Conservation (phyloP, 163 green algal species). For the Trebouxiophyceae sp. region DNA sequence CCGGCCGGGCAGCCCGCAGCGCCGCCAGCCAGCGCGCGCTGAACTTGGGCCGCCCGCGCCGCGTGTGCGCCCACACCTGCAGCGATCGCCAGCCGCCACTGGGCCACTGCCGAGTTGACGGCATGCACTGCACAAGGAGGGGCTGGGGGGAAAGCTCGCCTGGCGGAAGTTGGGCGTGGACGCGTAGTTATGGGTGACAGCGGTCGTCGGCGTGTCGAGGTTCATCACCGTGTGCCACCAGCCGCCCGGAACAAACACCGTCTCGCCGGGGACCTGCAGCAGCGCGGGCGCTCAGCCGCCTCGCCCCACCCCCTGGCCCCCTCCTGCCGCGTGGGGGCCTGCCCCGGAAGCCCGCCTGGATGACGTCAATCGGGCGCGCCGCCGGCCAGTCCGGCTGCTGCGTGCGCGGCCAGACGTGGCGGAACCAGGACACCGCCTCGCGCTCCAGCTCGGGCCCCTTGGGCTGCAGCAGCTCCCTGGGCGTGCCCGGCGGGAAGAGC, state of each 20-base stretch:
- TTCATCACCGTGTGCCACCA: conserved; percentile 93
- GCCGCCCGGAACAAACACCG: conserved; percentile 77
- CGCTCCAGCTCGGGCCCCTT: conserved; percentile 59
- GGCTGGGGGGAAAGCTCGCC: conserved; percentile 13
- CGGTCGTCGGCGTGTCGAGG: conserved; percentile 62
- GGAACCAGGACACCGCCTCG: conserved; percentile 79
- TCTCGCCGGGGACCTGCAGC: conserved; percentile 69
- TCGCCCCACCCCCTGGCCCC: too few species aligned
- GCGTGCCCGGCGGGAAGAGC: conserved; percentile 56
- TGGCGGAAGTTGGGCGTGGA: conserved; percentile 55
- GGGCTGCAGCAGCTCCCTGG: conserved; percentile 33
- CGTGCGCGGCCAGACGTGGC: conserved; percentile 61
- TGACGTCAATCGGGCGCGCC: conserved; percentile 46
- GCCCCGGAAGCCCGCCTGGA: conserved; percentile 43
- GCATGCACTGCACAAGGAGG: neutral
- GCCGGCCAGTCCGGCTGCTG: conserved; percentile 53
- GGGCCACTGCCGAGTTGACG: neutral
- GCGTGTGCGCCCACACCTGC: conserved; percentile 60
- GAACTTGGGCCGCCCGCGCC: conserved; percentile 72
- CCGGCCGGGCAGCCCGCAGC: conserved; percentile 33
- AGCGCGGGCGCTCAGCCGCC: too few species aligned
- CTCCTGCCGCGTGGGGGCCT: too few species aligned
- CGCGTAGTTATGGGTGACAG: conserved; percentile 87
- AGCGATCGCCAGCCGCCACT: too few species aligned
- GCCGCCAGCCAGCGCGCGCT: conserved; percentile 42